Percentiles rank a stretch among this genome's conserved stretches.
These are phyloP conservation scores for Mycena metata DNA, from an alignment of 768 basidiomycete species.

Conservation along the genomic window DNA sequence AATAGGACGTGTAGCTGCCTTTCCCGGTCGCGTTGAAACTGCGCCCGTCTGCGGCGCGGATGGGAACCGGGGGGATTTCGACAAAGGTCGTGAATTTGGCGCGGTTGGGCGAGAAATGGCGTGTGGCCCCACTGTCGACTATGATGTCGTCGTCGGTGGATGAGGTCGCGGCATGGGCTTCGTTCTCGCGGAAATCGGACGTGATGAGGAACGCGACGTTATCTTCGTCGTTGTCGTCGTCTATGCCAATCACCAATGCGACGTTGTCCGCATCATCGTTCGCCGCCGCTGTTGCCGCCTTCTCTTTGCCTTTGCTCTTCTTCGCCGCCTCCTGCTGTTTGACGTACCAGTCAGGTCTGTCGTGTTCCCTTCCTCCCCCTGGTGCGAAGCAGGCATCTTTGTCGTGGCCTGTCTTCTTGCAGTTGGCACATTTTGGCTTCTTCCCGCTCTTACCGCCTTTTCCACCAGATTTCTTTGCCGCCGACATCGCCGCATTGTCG, in stretches of 20 bases:
- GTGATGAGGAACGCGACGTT: neutral
- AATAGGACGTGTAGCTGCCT: neutral
- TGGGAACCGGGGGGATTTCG: conserved; percentile 9
- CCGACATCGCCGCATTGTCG: too few species aligned
- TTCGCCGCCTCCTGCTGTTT: conserved; percentile 39
- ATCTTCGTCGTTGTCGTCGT: neutral
- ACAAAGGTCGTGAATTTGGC: conserved; percentile 5
- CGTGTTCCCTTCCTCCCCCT: conserved; percentile 48
- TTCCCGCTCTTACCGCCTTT: too few species aligned
- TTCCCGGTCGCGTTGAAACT: conserved; percentile 12
- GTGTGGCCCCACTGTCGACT: neutral
- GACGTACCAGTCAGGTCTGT: conserved; percentile 40
- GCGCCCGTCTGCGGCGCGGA: conserved; percentile 14
- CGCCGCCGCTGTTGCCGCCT: conserved; percentile 5
- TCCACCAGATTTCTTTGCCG: too few species aligned
- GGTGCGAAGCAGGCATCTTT: conserved; percentile 47
- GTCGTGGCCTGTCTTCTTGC: conserved; percentile 44
- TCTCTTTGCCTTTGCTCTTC: conserved; percentile 27
- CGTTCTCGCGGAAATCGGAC: neutral
- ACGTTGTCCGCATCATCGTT: conserved; percentile 24
- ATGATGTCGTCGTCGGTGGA: conserved; percentile 27
- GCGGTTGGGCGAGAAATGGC: conserved; percentile 15
- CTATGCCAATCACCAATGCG: neutral
- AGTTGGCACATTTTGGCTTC: conserved; percentile 44
- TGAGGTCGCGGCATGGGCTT: neutral